These are phyloP conservation scores for Lactarius evosmus DNA, from an alignment of 768 basidiomycete genomes.

Conservation along the genomic window DNA sequence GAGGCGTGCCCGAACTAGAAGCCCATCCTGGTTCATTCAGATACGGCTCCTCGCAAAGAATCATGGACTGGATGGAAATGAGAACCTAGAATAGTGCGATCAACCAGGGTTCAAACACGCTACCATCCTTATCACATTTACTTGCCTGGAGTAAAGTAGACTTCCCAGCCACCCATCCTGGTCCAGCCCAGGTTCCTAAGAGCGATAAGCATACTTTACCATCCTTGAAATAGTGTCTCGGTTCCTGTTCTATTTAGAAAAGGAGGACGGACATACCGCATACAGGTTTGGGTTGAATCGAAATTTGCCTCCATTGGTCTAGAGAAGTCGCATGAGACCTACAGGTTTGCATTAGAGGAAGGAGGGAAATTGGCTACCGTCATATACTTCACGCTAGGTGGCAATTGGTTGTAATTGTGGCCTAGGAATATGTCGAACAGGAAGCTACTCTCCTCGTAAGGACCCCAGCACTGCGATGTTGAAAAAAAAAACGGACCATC, in stretches of 20 bases:
- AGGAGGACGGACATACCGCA: constrained; percentile 50
- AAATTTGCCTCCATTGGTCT: constrained; percentile 86
- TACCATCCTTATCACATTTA: constrained; percentile 2
- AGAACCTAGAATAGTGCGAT: constrained; percentile 50
- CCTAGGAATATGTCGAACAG: constrained; percentile 94
- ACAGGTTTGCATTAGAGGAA: background rate
- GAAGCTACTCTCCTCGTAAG: constrained; percentile 40
- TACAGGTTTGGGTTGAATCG: constrained; percentile 95
- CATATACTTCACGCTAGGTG: constrained; percentile 73
- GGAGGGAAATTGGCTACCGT: constrained; percentile 43
- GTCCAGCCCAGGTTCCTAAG: constrained; percentile 89
- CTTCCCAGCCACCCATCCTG: constrained; percentile 89
- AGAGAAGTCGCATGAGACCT: background rate
- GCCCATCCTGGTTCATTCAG: constrained; percentile 93
- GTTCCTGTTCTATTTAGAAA: background rate
- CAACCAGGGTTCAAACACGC: background rate
- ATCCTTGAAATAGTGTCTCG: constrained; percentile 46
- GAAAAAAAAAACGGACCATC: constrained; percentile 56
- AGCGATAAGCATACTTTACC: constrained; percentile 93
- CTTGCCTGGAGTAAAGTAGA: constrained; percentile 83
- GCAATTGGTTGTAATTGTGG: constrained; percentile 81
- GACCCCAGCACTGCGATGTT: background rate
- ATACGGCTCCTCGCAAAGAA: constrained; percentile 91
- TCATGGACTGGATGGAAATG: constrained; percentile 96
- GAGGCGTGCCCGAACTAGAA: constrained; percentile 62